These are phyloP conservation scores for Aureobasidium melanogenum DNA, from an alignment of 2,329 filamentous ascomycete species.

Conservation along the genomic window DNA sequence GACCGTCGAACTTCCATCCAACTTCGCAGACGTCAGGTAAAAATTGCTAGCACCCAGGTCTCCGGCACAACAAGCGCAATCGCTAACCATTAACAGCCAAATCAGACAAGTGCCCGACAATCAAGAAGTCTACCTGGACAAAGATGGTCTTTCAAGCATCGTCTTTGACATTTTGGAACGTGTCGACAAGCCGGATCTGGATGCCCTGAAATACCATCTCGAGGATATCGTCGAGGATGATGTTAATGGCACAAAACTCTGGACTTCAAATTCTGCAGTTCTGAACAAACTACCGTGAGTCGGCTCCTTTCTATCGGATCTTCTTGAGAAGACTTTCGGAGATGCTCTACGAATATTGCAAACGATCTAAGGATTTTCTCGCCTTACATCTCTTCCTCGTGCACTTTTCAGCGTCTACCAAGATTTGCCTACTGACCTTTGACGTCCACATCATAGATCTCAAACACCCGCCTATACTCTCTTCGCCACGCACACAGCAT, in stretches of 20 bases:
- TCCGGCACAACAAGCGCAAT: not conserved
- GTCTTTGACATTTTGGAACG: conserved; percentile 88
- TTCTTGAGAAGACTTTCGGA: not conserved
- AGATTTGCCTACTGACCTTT: not conserved
- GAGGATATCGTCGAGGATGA: conserved; percentile 35
- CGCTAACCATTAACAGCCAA: conserved; percentile 39
- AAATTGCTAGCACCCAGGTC: conserved; percentile 13
- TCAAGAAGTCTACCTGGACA: conserved; percentile 87
- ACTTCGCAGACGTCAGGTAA: conserved; percentile 67
- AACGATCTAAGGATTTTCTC: not conserved
- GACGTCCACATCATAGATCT: conserved; percentile 30
- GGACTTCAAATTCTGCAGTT: conserved; percentile 21
- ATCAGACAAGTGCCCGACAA: conserved; percentile 73
- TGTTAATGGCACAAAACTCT: conserved; percentile 28
- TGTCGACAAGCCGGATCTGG: conserved; percentile 61
- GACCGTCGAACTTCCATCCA: conserved; percentile 55
- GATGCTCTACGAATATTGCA: too few species aligned
- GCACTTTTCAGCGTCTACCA: not conserved
- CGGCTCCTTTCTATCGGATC: not conserved
- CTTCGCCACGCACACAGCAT: conserved; percentile 47
- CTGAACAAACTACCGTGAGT: conserved; percentile 32
- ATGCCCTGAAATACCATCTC: conserved; percentile 48
- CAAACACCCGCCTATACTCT: conserved; percentile 58
- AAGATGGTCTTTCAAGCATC: conserved; percentile 72
- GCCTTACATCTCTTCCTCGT: not conserved